Conservation (phyloP, 208 protist species). For the Entamoeba invadens region DNA sequence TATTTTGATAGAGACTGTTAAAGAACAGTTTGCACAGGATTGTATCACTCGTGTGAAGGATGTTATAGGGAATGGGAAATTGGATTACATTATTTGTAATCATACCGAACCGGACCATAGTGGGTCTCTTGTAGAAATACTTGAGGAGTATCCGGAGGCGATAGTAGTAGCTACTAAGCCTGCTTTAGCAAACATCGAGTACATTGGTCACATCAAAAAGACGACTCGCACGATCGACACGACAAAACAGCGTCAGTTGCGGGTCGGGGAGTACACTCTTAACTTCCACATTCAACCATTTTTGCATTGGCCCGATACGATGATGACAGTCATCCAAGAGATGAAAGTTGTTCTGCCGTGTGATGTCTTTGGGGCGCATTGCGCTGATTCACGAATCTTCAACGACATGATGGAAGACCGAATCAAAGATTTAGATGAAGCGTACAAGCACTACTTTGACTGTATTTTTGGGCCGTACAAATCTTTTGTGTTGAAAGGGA, state of each 20-base stretch:
- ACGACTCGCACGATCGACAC: not conserved
- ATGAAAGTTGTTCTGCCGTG: constrained; percentile 20
- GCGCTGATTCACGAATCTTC: not conserved
- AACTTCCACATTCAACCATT: constrained; percentile 19
- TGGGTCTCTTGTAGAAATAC: not conserved
- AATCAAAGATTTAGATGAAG: constrained; percentile 1
- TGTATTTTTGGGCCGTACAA: constrained; percentile 21
- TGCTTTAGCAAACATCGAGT: constrained; percentile 3
- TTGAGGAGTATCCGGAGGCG: constrained; percentile 6
- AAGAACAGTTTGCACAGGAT: constrained; percentile 1
- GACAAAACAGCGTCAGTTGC: not conserved
- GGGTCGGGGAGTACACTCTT: not conserved
- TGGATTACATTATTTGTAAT: constrained; percentile 14
- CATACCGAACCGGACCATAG: constrained; percentile 25
- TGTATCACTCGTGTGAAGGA: not conserved
- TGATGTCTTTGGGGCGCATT: constrained; percentile 29
- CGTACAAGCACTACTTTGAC: constrained; percentile 12
- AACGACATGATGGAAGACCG: not conserved
- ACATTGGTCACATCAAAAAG: constrained; percentile 7
- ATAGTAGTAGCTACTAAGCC: not conserved
- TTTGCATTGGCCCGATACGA: constrained; percentile 26
- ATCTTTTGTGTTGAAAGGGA: not conserved
- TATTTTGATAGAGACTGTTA: constrained; percentile 15
- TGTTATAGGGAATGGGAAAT: not conserved
- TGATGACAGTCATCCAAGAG: constrained; percentile 12